These are phyloP conservation scores for Nymphaea thermarum DNA, from an alignment of 164 flowering plant species.

Conservation along the genomic window DNA sequence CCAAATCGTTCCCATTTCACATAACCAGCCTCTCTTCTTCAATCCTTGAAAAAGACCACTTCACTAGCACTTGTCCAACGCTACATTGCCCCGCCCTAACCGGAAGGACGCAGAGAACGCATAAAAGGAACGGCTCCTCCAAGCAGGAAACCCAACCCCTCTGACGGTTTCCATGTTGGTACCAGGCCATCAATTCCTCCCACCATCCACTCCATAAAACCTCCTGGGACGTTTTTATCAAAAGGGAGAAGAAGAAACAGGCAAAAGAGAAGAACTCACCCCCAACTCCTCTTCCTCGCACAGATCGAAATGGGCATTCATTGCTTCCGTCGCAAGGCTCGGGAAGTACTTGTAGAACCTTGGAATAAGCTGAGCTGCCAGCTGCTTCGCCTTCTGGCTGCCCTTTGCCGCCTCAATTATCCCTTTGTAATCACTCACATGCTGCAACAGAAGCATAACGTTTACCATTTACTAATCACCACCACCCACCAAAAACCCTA, in stretches of 20 bases:
- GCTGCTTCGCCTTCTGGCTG: slow-evolving; percentile 70
- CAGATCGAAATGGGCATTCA: slow-evolving; percentile 65
- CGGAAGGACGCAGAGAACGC: background rate
- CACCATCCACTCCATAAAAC: background rate
- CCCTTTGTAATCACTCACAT: slow-evolving; percentile 67
- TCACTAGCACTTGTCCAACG: too few relatives aligned
- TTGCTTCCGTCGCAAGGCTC: slow-evolving; percentile 33
- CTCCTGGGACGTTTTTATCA: background rate
- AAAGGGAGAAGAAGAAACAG: background rate
- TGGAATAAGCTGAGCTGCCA: slow-evolving; percentile 92
- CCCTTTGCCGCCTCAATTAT: slow-evolving; percentile 66
- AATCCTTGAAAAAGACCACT: too few relatives aligned
- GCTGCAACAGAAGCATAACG: slow-evolving; percentile 21
- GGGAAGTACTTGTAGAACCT: slow-evolving; percentile 92
- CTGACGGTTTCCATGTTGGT: background rate
- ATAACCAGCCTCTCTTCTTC: too few relatives aligned
- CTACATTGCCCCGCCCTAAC: too few relatives aligned
- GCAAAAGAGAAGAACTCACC: slow-evolving; percentile 31
- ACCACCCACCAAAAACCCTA: slow-evolving; percentile 8
- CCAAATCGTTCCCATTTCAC: too few relatives aligned
- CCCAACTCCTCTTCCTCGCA: slow-evolving; percentile 72
- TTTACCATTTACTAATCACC: background rate
- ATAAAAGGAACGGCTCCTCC: background rate
- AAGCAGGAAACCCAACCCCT: background rate
- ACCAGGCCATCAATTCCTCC: background rate